Evolutionary conservation across 345 rosid species (phyloP).

Genomic region (Erucastrum elatum): DNA sequence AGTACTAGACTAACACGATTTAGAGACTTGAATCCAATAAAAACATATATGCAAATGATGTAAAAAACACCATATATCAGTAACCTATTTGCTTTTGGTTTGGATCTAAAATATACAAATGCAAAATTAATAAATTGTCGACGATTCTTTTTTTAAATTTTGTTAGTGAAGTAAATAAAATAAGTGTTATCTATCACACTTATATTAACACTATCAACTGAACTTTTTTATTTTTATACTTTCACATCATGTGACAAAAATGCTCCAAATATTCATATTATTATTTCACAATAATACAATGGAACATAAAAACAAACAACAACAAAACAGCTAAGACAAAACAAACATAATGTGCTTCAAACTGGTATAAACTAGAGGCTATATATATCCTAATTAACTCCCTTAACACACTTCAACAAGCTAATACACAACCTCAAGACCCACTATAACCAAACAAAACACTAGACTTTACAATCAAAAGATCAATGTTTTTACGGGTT

Average conservation of each 20-base stretch:
- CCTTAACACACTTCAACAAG: not conserved
- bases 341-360: not conserved
- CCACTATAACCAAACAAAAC: constrained; percentile 27
- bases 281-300: not conserved
- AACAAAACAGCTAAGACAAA: not conserved
- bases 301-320: not conserved
- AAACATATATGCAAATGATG: too few relatives aligned
- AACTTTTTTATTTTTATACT: not conserved
- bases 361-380: constrained; percentile 17
- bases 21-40: too few relatives aligned
- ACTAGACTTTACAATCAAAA: constrained; percentile 22
- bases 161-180: too few relatives aligned
- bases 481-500: not conserved
- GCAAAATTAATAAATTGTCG: too few relatives aligned
- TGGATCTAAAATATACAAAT: too few relatives aligned
- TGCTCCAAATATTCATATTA: not conserved
- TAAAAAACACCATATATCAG: too few relatives aligned
- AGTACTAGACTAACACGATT: too few relatives aligned
- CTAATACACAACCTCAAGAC: constrained; percentile 4
- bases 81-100: too few relatives aligned
- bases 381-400: constrained; percentile 5
- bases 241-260: not conserved
- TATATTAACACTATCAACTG: too few relatives aligned
- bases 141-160: too few relatives aligned
- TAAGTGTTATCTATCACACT: too few relatives aligned